Base-by-base conservation (phyloP, 768 basidiomycete species). In the Naganishia vaughanmartiniae region DNA sequence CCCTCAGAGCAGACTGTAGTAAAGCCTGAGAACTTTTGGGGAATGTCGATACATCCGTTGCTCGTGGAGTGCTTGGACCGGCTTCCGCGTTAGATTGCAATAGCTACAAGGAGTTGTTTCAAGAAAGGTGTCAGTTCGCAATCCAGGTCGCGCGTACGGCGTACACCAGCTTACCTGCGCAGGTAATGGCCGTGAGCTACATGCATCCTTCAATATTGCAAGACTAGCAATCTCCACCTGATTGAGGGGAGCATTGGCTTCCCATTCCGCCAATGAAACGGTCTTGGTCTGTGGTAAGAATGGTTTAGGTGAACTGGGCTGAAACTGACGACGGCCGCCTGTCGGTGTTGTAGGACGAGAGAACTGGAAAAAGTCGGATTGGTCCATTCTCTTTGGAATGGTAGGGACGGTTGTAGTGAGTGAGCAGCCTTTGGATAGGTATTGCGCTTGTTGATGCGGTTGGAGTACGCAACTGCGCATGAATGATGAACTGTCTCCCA, bases 261-360 rank as follows among this genome's bases (percentile, higher is more conserved):
- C 93, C 94, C 94, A 98, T 82, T 95, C 92, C 78, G 96, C 93
- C 4, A 95, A 69, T 6, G 78, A 77, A 48, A 80, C 34, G 34
- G 46, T 39, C 58, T 72, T 42, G 19, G 36, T 19, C 21, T 69
- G 69, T 53, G 65, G 65, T 53, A 19, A 19, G n/a, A 54, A 36
- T n/a, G 60, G 54, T 39, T 54, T 54, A 3, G 69, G 69, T 24
- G 69, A 70, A 45, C 51, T 63, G 17, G 58, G 65, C 28, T 65
- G 69, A 42, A 54, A 55, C 30, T 66, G 48, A 26, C 65, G 65
- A 30, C 65, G 65, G n/a, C 30, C 48, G 6, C n/a, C n/a, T 51
- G 65, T 51, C 21, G 65, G 65, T n/a, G 65, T 66, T 19, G 65
- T 28, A 15, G 65, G 65, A 31, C 65, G 46, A 36, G 65, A 66